A percentile compares a stretch with the other conserved stretches of the same genome.
phyloP scores from a whole-genome alignment of 768 basidiomycete species.

The Leccinum ochraceum region DNA sequence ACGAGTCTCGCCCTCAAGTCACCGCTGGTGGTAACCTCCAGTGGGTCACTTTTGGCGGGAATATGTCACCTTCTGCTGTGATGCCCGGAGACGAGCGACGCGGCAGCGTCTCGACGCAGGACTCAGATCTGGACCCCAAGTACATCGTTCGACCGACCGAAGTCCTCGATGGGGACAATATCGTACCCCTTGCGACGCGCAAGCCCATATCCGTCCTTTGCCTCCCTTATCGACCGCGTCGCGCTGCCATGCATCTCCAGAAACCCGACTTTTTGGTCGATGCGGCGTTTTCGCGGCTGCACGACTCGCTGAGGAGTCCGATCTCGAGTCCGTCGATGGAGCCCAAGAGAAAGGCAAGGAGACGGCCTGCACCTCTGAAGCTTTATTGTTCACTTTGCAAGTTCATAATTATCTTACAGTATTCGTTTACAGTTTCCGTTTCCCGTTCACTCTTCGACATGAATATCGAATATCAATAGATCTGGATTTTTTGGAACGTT shows the following conservation, averaged over 20 bases:
- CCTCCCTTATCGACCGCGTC: constrained; percentile 36
- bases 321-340: constrained; percentile 14
- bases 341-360: constrained; percentile 34
- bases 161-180: constrained; percentile 33
- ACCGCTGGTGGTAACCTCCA: constrained; percentile 32
- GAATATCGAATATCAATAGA: constrained; percentile 26
- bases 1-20: constrained; percentile 25
- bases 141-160: constrained; percentile 45
- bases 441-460: constrained; percentile 13
- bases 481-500: constrained; percentile 9
- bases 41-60: constrained; percentile 46
- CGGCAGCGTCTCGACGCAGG: constrained; percentile 49
- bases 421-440: not conserved
- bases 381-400: constrained; percentile 25
- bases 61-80: constrained; percentile 15
- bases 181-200: constrained; percentile 26
- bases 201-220: constrained; percentile 40
- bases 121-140: constrained; percentile 55
- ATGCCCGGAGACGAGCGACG: constrained; percentile 37
- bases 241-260: constrained; percentile 38
- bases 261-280: constrained; percentile 39
- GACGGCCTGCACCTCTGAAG: constrained; percentile 45
- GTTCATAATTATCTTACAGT: constrained; percentile 1
- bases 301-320: constrained; percentile 17
- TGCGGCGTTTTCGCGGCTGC: constrained; percentile 26